Percentiles rank a stretch among this genome's conserved stretches.
phyloP scores from a whole-genome alignment of 139 green algal species.

The Ettlia oleoabundans region DNA sequence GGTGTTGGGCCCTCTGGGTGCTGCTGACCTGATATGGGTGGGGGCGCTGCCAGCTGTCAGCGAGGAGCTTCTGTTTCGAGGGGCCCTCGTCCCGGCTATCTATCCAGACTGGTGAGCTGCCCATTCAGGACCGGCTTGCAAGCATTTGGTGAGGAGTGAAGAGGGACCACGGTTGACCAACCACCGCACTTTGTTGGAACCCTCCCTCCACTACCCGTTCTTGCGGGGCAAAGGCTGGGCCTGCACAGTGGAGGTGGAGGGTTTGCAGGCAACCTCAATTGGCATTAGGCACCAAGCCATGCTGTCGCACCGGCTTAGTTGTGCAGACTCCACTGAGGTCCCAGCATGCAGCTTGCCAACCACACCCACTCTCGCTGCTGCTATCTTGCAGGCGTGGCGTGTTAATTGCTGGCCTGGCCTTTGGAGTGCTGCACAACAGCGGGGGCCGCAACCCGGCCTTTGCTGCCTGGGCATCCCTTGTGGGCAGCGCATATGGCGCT shows the following conservation, averaged over 20 bases:
- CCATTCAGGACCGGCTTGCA: too few species aligned
- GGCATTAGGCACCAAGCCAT: too few species aligned
- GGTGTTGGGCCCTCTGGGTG: slow-evolving; percentile 62
- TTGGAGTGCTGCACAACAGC: slow-evolving; percentile 80
- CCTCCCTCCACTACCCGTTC: not conserved
- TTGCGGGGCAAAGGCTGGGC: not conserved
- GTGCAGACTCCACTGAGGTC: too few species aligned
- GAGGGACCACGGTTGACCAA: too few species aligned
- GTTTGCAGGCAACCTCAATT: too few species aligned
- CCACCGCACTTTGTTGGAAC: not conserved
- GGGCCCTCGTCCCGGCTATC: slow-evolving; percentile 76
- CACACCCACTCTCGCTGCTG: too few species aligned
- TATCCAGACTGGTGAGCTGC: slow-evolving; percentile 69
- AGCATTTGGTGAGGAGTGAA: too few species aligned
- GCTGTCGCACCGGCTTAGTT: too few species aligned
- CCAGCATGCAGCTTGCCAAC: too few species aligned
- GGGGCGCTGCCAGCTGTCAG: slow-evolving; percentile 56
- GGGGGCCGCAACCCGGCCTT: slow-evolving; percentile 82
- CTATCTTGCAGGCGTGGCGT: slow-evolving; percentile 61
- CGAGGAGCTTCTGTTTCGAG: slow-evolving; percentile 86
- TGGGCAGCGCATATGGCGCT: slow-evolving; percentile 76
- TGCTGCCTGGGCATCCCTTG: slow-evolving; percentile 72
- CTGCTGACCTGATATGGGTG: slow-evolving; percentile 67
- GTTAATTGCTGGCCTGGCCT: slow-evolving; percentile 67
- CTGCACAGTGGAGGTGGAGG: too few species aligned